Percentiles rank a stretch among this genome's conserved stretches.
Conservation (phyloP, 176 grass and related monocot genomes). For the Raddia guianensis region DNA sequence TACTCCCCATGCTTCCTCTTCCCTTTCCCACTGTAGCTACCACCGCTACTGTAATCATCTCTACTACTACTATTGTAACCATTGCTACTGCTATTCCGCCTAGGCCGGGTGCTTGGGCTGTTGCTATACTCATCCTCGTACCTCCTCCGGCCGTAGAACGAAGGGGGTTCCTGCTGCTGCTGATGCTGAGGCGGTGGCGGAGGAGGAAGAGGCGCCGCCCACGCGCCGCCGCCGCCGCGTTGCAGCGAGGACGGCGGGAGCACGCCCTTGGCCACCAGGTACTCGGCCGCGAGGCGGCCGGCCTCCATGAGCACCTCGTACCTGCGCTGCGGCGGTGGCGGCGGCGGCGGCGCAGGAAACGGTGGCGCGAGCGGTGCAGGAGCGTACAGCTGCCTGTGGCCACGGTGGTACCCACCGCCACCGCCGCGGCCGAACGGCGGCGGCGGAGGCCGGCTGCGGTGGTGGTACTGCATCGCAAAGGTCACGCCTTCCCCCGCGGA, state of each 20-base stretch:
- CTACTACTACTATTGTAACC: too few relatives aligned
- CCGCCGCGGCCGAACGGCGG: constrained; percentile 48
- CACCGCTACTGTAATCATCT: constrained; percentile 48
- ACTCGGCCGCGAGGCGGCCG: constrained; percentile 91
- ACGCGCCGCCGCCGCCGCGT: constrained; percentile 38
- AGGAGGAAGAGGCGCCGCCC: constrained; percentile 29
- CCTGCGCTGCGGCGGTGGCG: constrained; percentile 45
- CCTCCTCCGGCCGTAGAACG: constrained; percentile 50
- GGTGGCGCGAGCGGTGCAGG: constrained; percentile 14
- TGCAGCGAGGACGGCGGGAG: constrained; percentile 64
- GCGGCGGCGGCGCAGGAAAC: background rate
- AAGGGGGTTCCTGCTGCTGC: constrained; percentile 28
- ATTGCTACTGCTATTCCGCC: constrained; percentile 20
- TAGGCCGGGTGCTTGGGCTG: constrained; percentile 34
- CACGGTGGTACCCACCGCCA: constrained; percentile 25
- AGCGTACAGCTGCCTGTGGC: constrained; percentile 37
- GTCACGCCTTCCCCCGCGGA: constrained; percentile 33
- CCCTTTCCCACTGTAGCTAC: constrained; percentile 59
- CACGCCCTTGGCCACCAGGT: constrained; percentile 77
- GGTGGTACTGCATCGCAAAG: constrained; percentile 53
- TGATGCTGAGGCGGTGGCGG: constrained; percentile 18
- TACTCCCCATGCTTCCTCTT: constrained; percentile 64
- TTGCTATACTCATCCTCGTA: constrained; percentile 65
- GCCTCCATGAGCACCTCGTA: constrained; percentile 88
- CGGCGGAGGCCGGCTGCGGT: constrained; percentile 38